A percentile compares a stretch with the other conserved stretches of the same genome.
phyloP scores from a whole-genome alignment of 2,329 filamentous ascomycete species.

The Diplodia seriata region DNA sequence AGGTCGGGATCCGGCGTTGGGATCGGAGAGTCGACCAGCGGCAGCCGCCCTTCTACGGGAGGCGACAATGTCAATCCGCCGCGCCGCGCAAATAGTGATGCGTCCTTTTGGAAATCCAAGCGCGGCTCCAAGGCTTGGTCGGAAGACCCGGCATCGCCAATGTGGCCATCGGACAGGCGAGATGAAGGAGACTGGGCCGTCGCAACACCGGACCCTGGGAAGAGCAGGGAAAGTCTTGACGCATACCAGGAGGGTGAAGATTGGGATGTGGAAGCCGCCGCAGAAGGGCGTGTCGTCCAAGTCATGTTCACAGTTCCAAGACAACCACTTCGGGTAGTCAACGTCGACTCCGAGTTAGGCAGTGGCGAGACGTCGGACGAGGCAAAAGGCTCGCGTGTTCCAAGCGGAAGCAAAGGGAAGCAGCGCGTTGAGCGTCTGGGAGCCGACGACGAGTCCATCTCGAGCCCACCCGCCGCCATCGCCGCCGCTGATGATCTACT shows the following conservation, averaged over 20 bases:
- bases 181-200: conserved; percentile 48
- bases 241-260: conserved; percentile 45
- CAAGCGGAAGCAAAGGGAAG: conserved; percentile 21
- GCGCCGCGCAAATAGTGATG: conserved; percentile 54
- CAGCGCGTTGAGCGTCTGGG: conserved; percentile 8
- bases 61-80: conserved; percentile 37
- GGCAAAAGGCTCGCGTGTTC: not conserved
- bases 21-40: conserved; percentile 4
- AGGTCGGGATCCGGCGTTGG: conserved; percentile 23
- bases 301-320: conserved; percentile 92
- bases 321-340: conserved; percentile 86
- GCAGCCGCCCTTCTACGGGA: conserved; percentile 16
- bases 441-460: conserved; percentile 4
- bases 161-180: conserved; percentile 46
- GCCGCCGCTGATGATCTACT: conserved; percentile 6
- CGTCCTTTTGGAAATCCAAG: conserved; percentile 50
- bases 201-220: conserved; percentile 20
- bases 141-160: conserved; percentile 48
- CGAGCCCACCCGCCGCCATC: not conserved
- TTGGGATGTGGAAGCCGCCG: conserved; percentile 60
- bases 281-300: conserved; percentile 56
- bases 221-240: conserved; percentile 36
- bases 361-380: conserved; percentile 22
- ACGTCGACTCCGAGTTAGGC: conserved; percentile 48
- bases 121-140: conserved; percentile 53